Percentiles rank a stretch among this genome's conserved stretches.
These are phyloP conservation scores for Cladosporium sp. DNA, from an alignment of 2,329 filamentous ascomycete genomes.

Conservation along the genomic window DNA sequence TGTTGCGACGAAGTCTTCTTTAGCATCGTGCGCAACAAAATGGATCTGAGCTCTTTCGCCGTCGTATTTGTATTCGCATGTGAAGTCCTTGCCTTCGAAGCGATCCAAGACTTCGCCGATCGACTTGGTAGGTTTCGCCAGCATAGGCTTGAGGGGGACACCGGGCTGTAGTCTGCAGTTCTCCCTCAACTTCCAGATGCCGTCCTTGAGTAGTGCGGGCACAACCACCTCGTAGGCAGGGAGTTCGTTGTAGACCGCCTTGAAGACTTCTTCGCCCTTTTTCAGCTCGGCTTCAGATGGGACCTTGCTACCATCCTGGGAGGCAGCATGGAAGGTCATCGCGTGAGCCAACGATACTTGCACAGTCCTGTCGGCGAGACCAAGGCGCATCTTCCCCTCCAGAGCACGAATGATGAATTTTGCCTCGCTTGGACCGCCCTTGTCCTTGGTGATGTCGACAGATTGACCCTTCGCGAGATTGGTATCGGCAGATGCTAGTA, in stretches of 20 bases:
- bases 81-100: slow-evolving; percentile 93
- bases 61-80: slow-evolving; percentile 99
- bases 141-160: slow-evolving; percentile 95
- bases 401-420: slow-evolving; percentile 92
- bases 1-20: slow-evolving; percentile 67
- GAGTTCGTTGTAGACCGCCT: slow-evolving; percentile 83
- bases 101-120: slow-evolving; percentile 97
- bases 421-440: slow-evolving; percentile 90
- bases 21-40: slow-evolving; percentile 82
- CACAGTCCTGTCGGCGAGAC: slow-evolving; percentile 88
- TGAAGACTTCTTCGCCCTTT: slow-evolving; percentile 81
- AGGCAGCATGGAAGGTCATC: slow-evolving; percentile 78
- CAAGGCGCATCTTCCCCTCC: slow-evolving; percentile 89
- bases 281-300: slow-evolving; percentile 76
- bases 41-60: slow-evolving; percentile 98
- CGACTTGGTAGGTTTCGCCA: slow-evolving; percentile 96
- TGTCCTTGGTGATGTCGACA: slow-evolving; percentile 85
- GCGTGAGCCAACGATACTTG: slow-evolving; percentile 89
- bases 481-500: slow-evolving; percentile 86
- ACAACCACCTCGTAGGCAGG: slow-evolving; percentile 95
- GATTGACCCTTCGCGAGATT: slow-evolving; percentile 65
- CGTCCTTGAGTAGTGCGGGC: slow-evolving; percentile 82
- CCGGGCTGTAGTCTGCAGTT: slow-evolving; percentile 90
- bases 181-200: slow-evolving; percentile 78
- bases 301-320: slow-evolving; percentile 65